phyloP scores from a whole-genome alignment of 2,329 filamentous ascomycete species.

The Aspergillus floridensis region DNA sequence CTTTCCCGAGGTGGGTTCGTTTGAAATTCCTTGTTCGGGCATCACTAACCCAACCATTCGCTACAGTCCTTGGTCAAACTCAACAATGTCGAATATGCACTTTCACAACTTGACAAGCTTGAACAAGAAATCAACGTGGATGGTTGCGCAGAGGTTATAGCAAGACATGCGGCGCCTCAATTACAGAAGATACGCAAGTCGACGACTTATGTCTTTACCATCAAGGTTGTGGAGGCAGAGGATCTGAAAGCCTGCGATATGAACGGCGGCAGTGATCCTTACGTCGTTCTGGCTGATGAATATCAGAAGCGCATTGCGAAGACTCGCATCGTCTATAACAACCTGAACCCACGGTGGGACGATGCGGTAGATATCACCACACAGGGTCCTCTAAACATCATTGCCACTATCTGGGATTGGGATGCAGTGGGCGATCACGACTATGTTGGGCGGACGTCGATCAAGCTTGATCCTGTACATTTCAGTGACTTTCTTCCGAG shows the following conservation, averaged over 20 bases:
- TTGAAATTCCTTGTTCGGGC: neutral
- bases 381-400: constrained; percentile 84
- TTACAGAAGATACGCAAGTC: constrained; percentile 67
- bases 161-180: constrained; percentile 68
- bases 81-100: constrained; percentile 95
- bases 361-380: constrained; percentile 96
- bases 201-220: constrained; percentile 93
- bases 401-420: constrained; percentile 97
- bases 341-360: constrained; percentile 92
- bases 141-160: constrained; percentile 77
- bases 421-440: constrained; percentile 97
- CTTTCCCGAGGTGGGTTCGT: constrained; percentile 70
- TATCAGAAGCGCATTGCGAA: constrained; percentile 96
- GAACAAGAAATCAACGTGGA: constrained; percentile 91
- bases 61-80: constrained; percentile 89
- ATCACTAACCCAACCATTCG: constrained; percentile 23
- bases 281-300: constrained; percentile 94
- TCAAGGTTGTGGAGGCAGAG: constrained; percentile 97
- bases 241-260: constrained; percentile 98
- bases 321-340: constrained; percentile 86
- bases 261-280: constrained; percentile 90
- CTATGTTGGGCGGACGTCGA: constrained; percentile 91
- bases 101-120: constrained; percentile 85
- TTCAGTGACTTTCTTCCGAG: constrained; percentile 94
- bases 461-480: constrained; percentile 96